Percentiles rank a stretch among this genome's conserved stretches.
phyloP scores from a whole-genome alignment of 768 basidiomycete species.

The Fomitopsis serialis region DNA sequence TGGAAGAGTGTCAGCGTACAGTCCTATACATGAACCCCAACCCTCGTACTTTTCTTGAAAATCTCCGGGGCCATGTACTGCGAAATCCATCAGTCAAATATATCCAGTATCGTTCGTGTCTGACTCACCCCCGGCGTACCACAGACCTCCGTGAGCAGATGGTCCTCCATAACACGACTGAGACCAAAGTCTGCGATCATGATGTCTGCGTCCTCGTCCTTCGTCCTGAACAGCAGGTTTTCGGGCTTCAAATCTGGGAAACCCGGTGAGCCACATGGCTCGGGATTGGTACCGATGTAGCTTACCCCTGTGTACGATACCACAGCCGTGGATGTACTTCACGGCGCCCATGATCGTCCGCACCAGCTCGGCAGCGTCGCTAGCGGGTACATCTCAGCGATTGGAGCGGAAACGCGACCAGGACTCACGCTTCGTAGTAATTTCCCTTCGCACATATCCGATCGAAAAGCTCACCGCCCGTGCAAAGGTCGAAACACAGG shows the following conservation, averaged over 20 bases:
- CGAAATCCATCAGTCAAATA: not conserved
- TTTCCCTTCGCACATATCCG: slow-evolving; percentile 96
- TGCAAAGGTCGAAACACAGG: slow-evolving; percentile 94
- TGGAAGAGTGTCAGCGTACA: slow-evolving; percentile 21
- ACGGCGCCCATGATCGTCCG: slow-evolving; percentile 85
- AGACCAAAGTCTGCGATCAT: slow-evolving; percentile 98
- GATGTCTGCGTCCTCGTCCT: slow-evolving; percentile 87
- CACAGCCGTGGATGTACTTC: slow-evolving; percentile 84
- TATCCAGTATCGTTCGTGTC: not conserved
- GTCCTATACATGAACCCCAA: not conserved
- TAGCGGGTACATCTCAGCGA: slow-evolving; percentile 22
- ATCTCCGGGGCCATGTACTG: slow-evolving; percentile 97
- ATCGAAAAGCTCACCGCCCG: slow-evolving; percentile 97
- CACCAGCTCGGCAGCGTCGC: slow-evolving; percentile 86
- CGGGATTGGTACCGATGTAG: not conserved
- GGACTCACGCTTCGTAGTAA: slow-evolving; percentile 84
- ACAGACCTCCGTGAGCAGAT: slow-evolving; percentile 89
- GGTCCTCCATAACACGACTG: slow-evolving; percentile 85
- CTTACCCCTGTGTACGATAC: slow-evolving; percentile 88
- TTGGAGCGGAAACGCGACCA: slow-evolving; percentile 6
- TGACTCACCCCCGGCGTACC: slow-evolving; percentile 81
- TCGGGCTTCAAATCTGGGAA: slow-evolving; percentile 88
- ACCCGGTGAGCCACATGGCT: not conserved
- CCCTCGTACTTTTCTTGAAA: slow-evolving; percentile 73
- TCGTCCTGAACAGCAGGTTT: slow-evolving; percentile 91